Evolutionary conservation across 1,284 basidiomycete species (phyloP).

Genomic region (Blastosporella zonata): DNA sequence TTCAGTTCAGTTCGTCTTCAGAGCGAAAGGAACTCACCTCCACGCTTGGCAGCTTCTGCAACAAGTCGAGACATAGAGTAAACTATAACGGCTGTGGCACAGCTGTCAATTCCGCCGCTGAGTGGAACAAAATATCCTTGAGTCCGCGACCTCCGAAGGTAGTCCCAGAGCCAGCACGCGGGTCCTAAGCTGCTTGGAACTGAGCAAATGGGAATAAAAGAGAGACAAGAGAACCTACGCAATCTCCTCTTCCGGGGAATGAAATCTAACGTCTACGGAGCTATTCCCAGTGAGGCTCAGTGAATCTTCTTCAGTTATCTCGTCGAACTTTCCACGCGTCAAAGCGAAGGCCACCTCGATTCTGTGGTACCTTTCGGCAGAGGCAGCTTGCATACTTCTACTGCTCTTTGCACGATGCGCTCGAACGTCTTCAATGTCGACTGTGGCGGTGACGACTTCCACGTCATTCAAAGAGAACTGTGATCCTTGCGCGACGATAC

Average conservation of each 20-base stretch:
- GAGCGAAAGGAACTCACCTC: conserved; percentile 45
- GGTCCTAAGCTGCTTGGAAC: conserved; percentile 73
- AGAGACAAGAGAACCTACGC: conserved; percentile 59
- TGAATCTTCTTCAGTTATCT: conserved; percentile 52
- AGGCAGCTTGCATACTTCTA: conserved; percentile 87
- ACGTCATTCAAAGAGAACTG: conserved; percentile 97
- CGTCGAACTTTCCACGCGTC: conserved; percentile 69
- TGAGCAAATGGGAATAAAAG: not conserved
- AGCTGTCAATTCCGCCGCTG: conserved; percentile 97
- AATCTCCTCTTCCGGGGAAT: conserved; percentile 94
- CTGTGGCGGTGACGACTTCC: conserved; percentile 92
- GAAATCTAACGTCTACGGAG: conserved; percentile 67
- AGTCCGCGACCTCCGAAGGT: conserved; percentile 88
- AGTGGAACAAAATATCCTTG: conserved; percentile 97
- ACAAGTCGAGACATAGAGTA: conserved; percentile 96
- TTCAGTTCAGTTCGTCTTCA: not conserved
- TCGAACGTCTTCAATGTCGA: conserved; percentile 94
- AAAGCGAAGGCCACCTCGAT: conserved; percentile 79
- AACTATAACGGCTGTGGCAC: conserved; percentile 93
- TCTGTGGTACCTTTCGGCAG: conserved; percentile 70
- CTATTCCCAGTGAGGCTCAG: conserved; percentile 43
- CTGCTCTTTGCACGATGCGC: conserved; percentile 81
- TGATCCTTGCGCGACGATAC: conserved; percentile 89
- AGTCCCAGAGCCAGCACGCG: conserved; percentile 99
- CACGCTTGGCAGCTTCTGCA: conserved; percentile 65